A percentile compares a stretch with the other conserved stretches of the same genome.
Conservation (phyloP, 257 asterid genomes). For the Solanum clarkiae region DNA sequence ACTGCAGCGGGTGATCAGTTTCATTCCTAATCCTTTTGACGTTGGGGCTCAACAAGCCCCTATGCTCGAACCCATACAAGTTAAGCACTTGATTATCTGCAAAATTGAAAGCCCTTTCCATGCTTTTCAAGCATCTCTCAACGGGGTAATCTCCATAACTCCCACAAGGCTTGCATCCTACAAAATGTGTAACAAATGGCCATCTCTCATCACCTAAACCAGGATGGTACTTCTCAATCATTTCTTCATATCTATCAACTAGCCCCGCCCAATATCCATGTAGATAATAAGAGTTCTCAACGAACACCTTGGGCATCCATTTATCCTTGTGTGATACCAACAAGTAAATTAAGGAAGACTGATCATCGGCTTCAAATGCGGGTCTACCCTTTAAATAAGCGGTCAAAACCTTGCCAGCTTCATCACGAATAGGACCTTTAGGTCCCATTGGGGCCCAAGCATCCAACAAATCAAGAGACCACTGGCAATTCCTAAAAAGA, state of each 20-base stretch:
- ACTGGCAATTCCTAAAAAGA: slow-evolving; percentile 71
- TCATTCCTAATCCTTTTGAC: slow-evolving; percentile 83
- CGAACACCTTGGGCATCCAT: slow-evolving; percentile 71
- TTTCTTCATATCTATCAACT: slow-evolving; percentile 86
- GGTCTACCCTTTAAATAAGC: slow-evolving; percentile 86
- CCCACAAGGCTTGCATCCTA: slow-evolving; percentile 94
- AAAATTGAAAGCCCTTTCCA: slow-evolving; percentile 94
- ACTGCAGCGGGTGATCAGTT: slow-evolving; percentile 50
- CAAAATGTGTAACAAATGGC: slow-evolving; percentile 96
- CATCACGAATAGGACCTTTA: slow-evolving; percentile 69
- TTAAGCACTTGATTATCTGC: slow-evolving; percentile 82
- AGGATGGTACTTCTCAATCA: slow-evolving; percentile 82
- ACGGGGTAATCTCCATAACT: slow-evolving; percentile 88
- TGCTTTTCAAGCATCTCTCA: slow-evolving; percentile 80
- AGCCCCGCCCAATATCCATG: slow-evolving; percentile 94
- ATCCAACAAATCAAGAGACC: slow-evolving; percentile 92
- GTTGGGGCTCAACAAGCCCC: slow-evolving; percentile 86
- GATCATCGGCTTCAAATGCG: slow-evolving; percentile 86
- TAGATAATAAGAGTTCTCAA: slow-evolving; percentile 71
- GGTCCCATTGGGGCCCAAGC: slow-evolving; percentile 99
- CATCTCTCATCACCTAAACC: slow-evolving; percentile 96
- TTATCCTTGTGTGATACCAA: slow-evolving; percentile 44
- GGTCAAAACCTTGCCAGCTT: slow-evolving; percentile 73
- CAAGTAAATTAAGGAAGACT: slow-evolving; percentile 81
- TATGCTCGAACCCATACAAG: slow-evolving; percentile 83